Conservation (phyloP, 2,329 filamentous ascomycete genomes). For the Lachnellula arida region DNA sequence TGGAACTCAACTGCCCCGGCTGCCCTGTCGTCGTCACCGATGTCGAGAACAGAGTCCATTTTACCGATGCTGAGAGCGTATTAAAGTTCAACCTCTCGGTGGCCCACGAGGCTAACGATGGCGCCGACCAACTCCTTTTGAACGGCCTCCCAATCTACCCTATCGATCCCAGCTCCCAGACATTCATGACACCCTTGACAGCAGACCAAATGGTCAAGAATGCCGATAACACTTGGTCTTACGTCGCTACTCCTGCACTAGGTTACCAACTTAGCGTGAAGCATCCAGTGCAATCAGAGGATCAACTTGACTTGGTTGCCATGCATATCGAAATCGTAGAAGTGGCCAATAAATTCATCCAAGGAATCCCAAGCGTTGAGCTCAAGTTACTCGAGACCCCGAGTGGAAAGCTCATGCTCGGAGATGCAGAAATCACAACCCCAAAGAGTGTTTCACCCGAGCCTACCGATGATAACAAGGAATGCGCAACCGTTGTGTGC, state of each 20-base stretch:
- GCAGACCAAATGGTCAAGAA: constrained; percentile 43
- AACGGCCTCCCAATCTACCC: constrained; percentile 59
- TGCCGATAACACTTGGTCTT: constrained; percentile 21
- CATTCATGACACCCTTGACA: constrained; percentile 41
- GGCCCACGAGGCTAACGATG: constrained; percentile 36
- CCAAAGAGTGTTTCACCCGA: constrained; percentile 25
- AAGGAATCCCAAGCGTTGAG: constrained; percentile 50
- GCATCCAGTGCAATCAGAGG: constrained; percentile 42
- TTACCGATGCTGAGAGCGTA: constrained; percentile 19
- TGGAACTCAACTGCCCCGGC: constrained; percentile 50
- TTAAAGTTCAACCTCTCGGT: constrained; percentile 53
- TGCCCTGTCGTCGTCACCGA: constrained; percentile 42
- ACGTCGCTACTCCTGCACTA: constrained; percentile 24
- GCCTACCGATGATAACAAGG: constrained; percentile 31
- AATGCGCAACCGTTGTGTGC: constrained; percentile 47
- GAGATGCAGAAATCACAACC: constrained; percentile 35
- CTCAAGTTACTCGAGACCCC: constrained; percentile 59
- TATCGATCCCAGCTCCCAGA: constrained; percentile 30
- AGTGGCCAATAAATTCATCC: constrained; percentile 52
- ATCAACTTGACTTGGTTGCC: constrained; percentile 47
- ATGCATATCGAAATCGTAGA: constrained; percentile 56
- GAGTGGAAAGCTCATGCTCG: constrained; percentile 51
- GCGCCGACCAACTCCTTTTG: constrained; percentile 46
- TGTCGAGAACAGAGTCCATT: constrained; percentile 24
- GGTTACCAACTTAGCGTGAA: constrained; percentile 27